Percentiles rank a stretch among this genome's conserved stretches.
Conservation (phyloP, 441 rosid species). For the Arabidopsis lyrata region DNA sequence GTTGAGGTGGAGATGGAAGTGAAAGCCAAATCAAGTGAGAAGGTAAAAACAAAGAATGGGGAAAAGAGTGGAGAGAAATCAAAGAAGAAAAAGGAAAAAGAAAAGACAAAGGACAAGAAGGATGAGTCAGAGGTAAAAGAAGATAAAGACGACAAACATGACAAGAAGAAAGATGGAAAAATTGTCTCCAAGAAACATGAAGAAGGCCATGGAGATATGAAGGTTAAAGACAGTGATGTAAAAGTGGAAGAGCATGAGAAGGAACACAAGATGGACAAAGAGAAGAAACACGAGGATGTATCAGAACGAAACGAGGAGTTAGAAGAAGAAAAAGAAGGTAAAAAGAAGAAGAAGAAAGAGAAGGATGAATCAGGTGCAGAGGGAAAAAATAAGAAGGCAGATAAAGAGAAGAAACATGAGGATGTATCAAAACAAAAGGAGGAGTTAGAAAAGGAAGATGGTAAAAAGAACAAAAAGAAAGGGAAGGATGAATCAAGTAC, state of each 20-base stretch:
- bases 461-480: constrained; percentile 40
- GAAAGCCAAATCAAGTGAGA: constrained; percentile 60
- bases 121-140: constrained; percentile 33
- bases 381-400: not conserved
- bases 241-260: constrained; percentile 23
- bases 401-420: constrained; percentile 30
- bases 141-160: constrained; percentile 39
- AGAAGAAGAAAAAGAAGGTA: constrained; percentile 33
- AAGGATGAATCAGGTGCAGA: constrained; percentile 20
- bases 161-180: constrained; percentile 25
- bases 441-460: constrained; percentile 18
- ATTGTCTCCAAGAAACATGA: constrained; percentile 12
- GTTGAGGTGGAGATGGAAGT: constrained; percentile 56
- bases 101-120: constrained; percentile 31
- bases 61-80: constrained; percentile 39
- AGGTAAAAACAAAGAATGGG: constrained; percentile 53
- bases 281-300: constrained; percentile 34
- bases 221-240: constrained; percentile 15
- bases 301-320: too few species aligned
- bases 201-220: constrained; percentile 22
- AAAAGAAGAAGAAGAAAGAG: constrained; percentile 39
- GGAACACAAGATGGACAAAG: constrained; percentile 14
- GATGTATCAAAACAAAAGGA: not conserved
- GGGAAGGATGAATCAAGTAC: constrained; percentile 24
- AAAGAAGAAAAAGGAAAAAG: constrained; percentile 33